phyloP scores from a whole-genome alignment of 345 rosid genomes.

The Erysimum cheiranthoides region DNA sequence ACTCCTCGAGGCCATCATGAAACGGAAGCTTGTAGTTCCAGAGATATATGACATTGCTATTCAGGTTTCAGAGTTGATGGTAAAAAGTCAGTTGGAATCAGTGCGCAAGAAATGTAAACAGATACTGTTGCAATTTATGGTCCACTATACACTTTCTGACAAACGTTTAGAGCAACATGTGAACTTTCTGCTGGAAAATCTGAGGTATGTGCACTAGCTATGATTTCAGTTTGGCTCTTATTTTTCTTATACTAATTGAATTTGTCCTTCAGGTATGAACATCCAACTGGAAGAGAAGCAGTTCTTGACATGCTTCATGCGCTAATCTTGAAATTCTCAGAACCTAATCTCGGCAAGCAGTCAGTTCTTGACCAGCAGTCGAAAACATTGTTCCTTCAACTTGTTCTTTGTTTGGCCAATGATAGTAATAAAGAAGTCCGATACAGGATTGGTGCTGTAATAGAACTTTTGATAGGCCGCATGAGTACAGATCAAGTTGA shows the following conservation, averaged over 20 bases:
- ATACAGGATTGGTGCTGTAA: conserved; percentile 55
- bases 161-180: conserved; percentile 71
- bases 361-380: conserved; percentile 64
- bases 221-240: conserved; percentile 9
- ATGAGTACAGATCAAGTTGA: conserved; percentile 53
- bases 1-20: conserved; percentile 78
- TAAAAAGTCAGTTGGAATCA: conserved; percentile 73
- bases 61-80: conserved; percentile 79
- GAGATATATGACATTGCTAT: conserved; percentile 79
- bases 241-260: conserved; percentile 17
- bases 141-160: conserved; percentile 68
- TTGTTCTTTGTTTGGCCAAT: conserved; percentile 67
- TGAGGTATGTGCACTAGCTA: conserved; percentile 54
- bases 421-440: conserved; percentile 71
- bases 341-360: conserved; percentile 38
- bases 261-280: conserved; percentile 67
- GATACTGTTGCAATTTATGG: conserved; percentile 76
- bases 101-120: conserved; percentile 80
- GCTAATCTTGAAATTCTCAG: conserved; percentile 67
- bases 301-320: conserved; percentile 87
- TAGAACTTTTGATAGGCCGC: conserved; percentile 63
- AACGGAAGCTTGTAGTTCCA: conserved; percentile 78
- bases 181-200: conserved; percentile 64
- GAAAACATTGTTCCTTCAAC: conserved; percentile 53
- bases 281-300: conserved; percentile 86